Evolutionary conservation across 2,329 filamentous ascomycete genomes (phyloP), one percentile per base, ranked within the genome.

Genomic region (Aspergillus oerlinghausenensis): DNA sequence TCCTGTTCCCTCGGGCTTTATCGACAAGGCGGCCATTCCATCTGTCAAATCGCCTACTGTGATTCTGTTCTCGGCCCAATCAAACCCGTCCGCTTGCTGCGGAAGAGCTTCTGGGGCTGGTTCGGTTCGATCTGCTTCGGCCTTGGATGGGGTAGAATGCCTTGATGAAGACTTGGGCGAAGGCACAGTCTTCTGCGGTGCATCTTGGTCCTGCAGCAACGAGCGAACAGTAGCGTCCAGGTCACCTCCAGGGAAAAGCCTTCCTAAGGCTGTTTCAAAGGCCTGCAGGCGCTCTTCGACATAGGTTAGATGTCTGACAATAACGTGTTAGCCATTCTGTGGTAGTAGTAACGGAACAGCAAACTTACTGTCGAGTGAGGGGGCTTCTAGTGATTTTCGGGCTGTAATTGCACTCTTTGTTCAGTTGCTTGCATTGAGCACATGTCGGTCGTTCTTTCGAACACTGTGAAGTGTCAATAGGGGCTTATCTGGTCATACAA

Each of bases 51-150:
- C 72, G 17, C 72, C 71, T 10, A 73, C 66, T 1, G 72, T 70
- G 10, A 75, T 69, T 54, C 73, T 70, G 51, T 73, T 74, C 55
- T 75, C 71, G 6, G 70, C 68, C 71, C 71, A 73, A 52, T 73
- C 71, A 60, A 73, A 73, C 35, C 68, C 71, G 62, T 72, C 73
- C 9, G 72, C 72, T 60, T 74, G 72, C 52, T 73, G 70, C 7
- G 72, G 72, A 29, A 74, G 59, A 49, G 72, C 68, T 82, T 84
- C 63, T 70, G 77, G 69, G 9, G 73, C 70, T 35, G 70, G 64
- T 49, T 74, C 71, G 10, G 68, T 65, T 29, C 67, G 66, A 51
- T 73, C 71, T 32, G 66, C 64, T 52, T 73, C 71, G 32, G 65
- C 60, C 51, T 69, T 74, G 10, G 66, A 67, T 26, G 69, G 71